Evolutionary conservation across 805 yeast species (phyloP).

Genomic region (Novakomyces olei): DNA sequence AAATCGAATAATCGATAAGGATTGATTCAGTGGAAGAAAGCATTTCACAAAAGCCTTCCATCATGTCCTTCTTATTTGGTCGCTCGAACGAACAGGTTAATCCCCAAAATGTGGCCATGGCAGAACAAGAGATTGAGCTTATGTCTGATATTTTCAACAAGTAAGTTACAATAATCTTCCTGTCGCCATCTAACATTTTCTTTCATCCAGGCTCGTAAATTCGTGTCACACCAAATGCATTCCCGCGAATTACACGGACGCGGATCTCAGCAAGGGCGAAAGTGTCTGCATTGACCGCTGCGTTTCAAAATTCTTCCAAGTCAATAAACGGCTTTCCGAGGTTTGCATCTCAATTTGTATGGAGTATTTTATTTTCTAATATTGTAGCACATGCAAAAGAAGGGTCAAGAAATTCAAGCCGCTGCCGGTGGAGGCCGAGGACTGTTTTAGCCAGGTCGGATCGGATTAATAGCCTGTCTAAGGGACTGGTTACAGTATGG

Average conservation of each 20-base stretch:
- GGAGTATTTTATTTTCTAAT: too few relatives aligned
- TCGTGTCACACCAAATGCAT: conserved; percentile 61
- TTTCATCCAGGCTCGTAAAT: conserved; percentile 20
- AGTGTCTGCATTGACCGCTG: conserved; percentile 65
- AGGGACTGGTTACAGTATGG: too few relatives aligned
- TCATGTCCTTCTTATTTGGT: too few relatives aligned
- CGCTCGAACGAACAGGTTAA: conserved; percentile 12
- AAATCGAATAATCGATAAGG: too few relatives aligned
- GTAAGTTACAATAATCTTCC: conserved; percentile 1
- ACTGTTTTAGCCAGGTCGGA: neutral
- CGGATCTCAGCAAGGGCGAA: conserved; percentile 71
- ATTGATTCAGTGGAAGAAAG: too few relatives aligned
- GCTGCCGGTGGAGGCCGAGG: neutral
- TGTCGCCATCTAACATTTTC: neutral
- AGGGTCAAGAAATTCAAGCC: conserved; percentile 1
- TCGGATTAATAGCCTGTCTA: too few relatives aligned
- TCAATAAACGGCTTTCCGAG: conserved; percentile 42
- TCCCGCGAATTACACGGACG: conserved; percentile 65
- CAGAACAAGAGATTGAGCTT: conserved; percentile 92
- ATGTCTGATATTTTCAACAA: conserved; percentile 91
- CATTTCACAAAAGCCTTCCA: too few relatives aligned
- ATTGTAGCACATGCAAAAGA: conserved; percentile 3
- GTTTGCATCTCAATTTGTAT: too few relatives aligned
- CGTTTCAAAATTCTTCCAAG: conserved; percentile 57
- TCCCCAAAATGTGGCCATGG: conserved; percentile 32